A percentile compares a stretch with the other conserved stretches of the same genome.
phyloP scores from a whole-genome alignment of 257 asterid genomes.

The Capsicum pubescens region DNA sequence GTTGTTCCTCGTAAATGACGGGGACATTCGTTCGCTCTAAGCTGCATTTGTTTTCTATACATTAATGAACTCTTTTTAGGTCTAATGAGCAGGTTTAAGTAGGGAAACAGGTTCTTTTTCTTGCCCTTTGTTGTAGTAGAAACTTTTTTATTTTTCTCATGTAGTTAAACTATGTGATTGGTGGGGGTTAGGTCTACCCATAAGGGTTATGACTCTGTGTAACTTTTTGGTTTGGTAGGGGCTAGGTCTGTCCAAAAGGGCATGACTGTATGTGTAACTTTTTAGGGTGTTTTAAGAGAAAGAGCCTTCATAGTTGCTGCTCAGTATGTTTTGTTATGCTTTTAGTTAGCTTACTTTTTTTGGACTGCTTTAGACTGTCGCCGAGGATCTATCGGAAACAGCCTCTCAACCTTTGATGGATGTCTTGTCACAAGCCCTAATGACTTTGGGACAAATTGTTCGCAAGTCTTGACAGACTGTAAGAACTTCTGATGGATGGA shows the following conservation, averaged over 20 bases:
- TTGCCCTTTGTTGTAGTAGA: conserved; percentile 43
- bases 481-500: background rate
- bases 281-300: conserved; percentile 26
- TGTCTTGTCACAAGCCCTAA: background rate
- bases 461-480: background rate
- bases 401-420: background rate
- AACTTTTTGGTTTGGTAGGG: conserved; percentile 25
- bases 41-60: conserved; percentile 29
- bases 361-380: too few relatives aligned
- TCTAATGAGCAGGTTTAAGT: conserved; percentile 47
- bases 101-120: conserved; percentile 34
- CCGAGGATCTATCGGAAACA: too few relatives aligned
- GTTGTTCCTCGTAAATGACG: conserved; percentile 49
- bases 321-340: too few relatives aligned
- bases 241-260: conserved; percentile 24
- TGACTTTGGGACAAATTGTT: background rate
- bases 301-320: background rate
- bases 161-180: conserved; percentile 21
- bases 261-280: conserved; percentile 30
- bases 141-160: conserved; percentile 30
- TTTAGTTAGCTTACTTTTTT: too few relatives aligned
- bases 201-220: conserved; percentile 9
- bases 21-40: background rate
- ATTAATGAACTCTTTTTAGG: conserved; percentile 29
- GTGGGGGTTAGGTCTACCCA: conserved; percentile 16